phyloP scores from a whole-genome alignment of 2,329 filamentous ascomycete species.

The Phyllosticta citriasiana region DNA sequence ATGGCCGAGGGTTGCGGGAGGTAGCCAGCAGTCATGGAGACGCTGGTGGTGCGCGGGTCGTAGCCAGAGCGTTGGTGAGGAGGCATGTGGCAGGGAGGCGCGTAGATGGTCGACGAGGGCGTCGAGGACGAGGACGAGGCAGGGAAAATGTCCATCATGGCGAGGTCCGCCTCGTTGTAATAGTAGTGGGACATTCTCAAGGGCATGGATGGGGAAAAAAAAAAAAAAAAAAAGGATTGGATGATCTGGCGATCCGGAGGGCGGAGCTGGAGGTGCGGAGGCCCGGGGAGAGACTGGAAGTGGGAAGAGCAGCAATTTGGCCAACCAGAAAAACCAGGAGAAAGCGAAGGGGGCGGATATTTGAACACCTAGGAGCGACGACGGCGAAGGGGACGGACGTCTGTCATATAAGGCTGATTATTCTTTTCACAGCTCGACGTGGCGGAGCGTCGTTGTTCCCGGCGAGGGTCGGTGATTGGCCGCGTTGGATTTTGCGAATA shows the following conservation, averaged over 20 bases:
- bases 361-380: background rate
- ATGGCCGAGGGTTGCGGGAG: background rate
- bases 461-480: constrained; percentile 5
- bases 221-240: background rate
- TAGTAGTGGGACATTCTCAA: constrained; percentile 10
- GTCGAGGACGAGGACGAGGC: constrained; percentile 24
- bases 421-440: constrained; percentile 9
- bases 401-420: constrained; percentile 11
- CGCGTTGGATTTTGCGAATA: constrained; percentile 7
- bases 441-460: constrained; percentile 11
- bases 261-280: background rate
- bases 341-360: background rate
- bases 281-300: background rate
- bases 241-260: background rate
- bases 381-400: constrained; percentile 2
- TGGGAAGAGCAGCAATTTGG: background rate
- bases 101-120: constrained; percentile 5
- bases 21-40: constrained; percentile 6
- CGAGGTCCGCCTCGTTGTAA: constrained; percentile 24
- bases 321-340: background rate
- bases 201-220: background rate
- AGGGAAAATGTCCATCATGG: constrained; percentile 27
- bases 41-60: background rate
- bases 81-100: constrained; percentile 8
- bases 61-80: background rate